These are phyloP conservation scores for Globisporangium mamillatum DNA, from an alignment of 352 stramenopile genomes.

Conservation along the genomic window DNA sequence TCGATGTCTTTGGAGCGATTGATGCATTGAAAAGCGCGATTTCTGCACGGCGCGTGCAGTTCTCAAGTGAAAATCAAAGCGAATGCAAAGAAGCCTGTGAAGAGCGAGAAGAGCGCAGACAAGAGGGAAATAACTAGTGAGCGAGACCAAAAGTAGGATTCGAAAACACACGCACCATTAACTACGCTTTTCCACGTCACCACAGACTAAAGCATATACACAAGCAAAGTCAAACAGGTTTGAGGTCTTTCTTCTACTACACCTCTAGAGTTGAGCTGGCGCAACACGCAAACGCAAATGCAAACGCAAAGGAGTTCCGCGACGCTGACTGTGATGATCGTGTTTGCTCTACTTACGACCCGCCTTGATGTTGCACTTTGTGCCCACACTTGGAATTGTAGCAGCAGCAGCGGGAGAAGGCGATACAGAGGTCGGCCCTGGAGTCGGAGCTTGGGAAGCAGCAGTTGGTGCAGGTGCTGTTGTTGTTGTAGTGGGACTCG, in stretches of 20 bases:
- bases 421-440: neutral
- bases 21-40: neutral
- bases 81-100: neutral
- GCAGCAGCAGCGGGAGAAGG: too few relatives aligned
- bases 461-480: neutral
- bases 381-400: neutral
- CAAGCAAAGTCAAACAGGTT: neutral
- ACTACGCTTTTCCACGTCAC: neutral
- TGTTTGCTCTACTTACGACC: neutral
- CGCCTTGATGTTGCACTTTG: slow-evolving; percentile 3
- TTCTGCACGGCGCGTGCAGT: neutral
- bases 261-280: too few relatives aligned
- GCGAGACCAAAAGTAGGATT: neutral
- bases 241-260: too few relatives aligned
- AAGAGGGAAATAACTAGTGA: neutral
- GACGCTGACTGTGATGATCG: neutral
- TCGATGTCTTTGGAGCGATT: slow-evolving; percentile 9
- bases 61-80: neutral
- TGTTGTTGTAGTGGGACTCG: slow-evolving; percentile 11
- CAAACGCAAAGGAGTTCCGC: neutral
- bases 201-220: neutral
- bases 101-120: neutral
- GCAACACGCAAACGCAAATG: neutral
- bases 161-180: neutral
- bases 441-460: neutral